phyloP scores from a whole-genome alignment of 1,284 basidiomycete species.

The Singerocomus inundabilis region DNA sequence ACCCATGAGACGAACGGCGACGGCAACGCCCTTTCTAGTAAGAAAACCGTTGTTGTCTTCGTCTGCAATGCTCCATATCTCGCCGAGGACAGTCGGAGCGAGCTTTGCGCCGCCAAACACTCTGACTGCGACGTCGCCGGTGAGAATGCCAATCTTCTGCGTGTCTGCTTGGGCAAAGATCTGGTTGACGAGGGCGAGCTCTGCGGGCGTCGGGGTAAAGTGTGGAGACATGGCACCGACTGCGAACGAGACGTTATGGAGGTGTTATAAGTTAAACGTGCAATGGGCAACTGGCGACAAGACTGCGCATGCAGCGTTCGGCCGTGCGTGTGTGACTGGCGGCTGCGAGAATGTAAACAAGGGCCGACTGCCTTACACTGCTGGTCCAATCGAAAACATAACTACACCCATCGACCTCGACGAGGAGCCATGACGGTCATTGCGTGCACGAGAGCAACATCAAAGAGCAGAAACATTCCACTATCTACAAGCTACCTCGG shows the following conservation, averaged over 20 bases:
- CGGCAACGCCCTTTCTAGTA: slow-evolving; percentile 80
- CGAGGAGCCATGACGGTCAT: neutral
- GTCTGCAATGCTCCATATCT: slow-evolving; percentile 94
- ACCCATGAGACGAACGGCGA: slow-evolving; percentile 87
- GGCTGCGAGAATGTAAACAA: neutral
- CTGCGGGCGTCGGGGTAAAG: slow-evolving; percentile 65
- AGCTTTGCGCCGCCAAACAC: slow-evolving; percentile 81
- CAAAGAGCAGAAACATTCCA: neutral
- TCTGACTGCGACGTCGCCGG: slow-evolving; percentile 82
- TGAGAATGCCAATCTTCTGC: slow-evolving; percentile 78
- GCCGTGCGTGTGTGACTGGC: slow-evolving; percentile 1
- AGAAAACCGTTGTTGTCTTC: slow-evolving; percentile 92
- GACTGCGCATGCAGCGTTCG: slow-evolving; percentile 22
- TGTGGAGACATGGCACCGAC: slow-evolving; percentile 50
- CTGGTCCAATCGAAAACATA: neutral
- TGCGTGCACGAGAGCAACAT: slow-evolving; percentile 10
- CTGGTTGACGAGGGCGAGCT: slow-evolving; percentile 64
- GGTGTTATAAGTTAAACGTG: slow-evolving; percentile 23
- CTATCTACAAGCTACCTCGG: slow-evolving; percentile 9
- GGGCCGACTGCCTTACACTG: neutral
- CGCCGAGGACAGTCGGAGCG: slow-evolving; percentile 75
- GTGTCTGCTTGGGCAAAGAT: slow-evolving; percentile 71
- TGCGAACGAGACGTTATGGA: slow-evolving; percentile 1
- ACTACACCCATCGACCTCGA: neutral
- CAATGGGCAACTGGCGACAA: neutral